Conservation (phyloP, 768 basidiomycete genomes). For the Infundibulicybe gibba region DNA sequence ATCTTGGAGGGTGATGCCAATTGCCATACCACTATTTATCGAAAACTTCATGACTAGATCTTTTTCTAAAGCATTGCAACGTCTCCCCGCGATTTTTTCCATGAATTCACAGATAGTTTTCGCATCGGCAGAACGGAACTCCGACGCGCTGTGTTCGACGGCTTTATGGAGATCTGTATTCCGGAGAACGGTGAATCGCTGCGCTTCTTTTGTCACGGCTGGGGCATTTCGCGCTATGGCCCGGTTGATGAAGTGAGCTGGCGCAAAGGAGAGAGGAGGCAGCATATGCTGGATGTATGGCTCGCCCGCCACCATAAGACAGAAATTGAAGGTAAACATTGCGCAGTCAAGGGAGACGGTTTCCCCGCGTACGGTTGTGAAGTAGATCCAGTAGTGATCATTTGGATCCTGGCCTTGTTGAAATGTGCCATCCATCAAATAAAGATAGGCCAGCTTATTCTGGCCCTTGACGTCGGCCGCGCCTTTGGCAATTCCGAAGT, state of each 20-base stretch:
- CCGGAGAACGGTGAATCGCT: conserved; percentile 25
- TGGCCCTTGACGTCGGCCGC: conserved; percentile 18
- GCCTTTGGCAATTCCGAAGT: conserved; percentile 30
- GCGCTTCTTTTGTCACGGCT: conserved; percentile 7
- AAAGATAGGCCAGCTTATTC: conserved; percentile 24
- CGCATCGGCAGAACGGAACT: conserved; percentile 6
- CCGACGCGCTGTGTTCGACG: conserved; percentile 4
- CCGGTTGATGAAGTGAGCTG: conserved; percentile 21
- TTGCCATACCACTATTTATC: conserved; percentile 3
- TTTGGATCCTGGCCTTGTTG: conserved; percentile 27
- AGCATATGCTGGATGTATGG: conserved; percentile 8
- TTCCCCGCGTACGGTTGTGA: conserved; percentile 29
- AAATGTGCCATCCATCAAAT: conserved; percentile 12
- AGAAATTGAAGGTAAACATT: conserved; percentile 28
- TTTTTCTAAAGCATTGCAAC: conserved; percentile 14
- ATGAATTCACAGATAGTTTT: conserved; percentile 20
- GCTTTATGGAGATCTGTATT: conserved; percentile 17
- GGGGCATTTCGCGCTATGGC: conserved; percentile 9
- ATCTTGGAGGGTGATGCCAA: conserved; percentile 6
- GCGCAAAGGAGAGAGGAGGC: conserved; percentile 11
- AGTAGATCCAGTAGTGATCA: conserved; percentile 38
- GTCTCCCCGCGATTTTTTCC: conserved; percentile 22
- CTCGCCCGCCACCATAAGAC: background rate
- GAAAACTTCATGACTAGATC: conserved; percentile 12
- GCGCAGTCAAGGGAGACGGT: conserved; percentile 24